Evolutionary conservation across 331 rosid genomes (phyloP).

Genomic region (Rhamnella rubrinervis): DNA sequence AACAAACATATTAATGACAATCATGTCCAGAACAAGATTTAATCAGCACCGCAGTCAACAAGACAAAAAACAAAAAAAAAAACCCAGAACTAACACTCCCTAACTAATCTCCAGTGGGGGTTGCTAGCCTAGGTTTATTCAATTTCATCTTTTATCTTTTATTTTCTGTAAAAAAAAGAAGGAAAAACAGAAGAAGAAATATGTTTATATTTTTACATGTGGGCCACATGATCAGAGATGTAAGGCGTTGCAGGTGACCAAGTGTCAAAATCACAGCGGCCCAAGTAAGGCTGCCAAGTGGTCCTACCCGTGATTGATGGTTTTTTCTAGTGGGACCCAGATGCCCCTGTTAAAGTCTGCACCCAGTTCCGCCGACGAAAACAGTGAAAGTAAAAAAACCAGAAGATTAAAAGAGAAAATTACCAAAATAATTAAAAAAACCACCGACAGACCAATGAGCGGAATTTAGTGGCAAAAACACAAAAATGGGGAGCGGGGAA

Average conservation of each 20-base stretch:
- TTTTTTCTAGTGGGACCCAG: constrained; percentile 25
- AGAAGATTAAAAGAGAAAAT: not conserved
- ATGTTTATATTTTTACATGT: too few species aligned
- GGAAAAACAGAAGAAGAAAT: too few species aligned
- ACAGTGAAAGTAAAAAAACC: not conserved
- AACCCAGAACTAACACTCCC: not conserved
- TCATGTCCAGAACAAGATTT: too few species aligned
- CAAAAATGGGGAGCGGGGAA: not conserved
- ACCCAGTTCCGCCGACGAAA: constrained; percentile 22
- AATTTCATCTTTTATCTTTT: not conserved
- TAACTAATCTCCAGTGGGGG: not conserved
- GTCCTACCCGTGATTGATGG: constrained; percentile 59
- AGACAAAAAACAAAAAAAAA: not conserved
- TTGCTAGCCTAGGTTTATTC: not conserved
- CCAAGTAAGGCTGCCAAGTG: constrained; percentile 14
- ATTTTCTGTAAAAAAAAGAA: not conserved
- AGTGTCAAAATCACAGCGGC: constrained; percentile 25
- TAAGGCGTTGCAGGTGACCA: constrained; percentile 11
- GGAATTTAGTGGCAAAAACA: not conserved
- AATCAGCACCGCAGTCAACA: too few species aligned
- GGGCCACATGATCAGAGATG: constrained; percentile 23
- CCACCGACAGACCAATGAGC: not conserved
- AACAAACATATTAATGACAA: not conserved
- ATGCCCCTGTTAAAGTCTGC: constrained; percentile 3
- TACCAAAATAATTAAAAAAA: not conserved